A percentile compares a stretch with the other conserved stretches of the same genome.
Conservation (phyloP, 2,329 filamentous ascomycete genomes). For the Knufia fluminis region DNA sequence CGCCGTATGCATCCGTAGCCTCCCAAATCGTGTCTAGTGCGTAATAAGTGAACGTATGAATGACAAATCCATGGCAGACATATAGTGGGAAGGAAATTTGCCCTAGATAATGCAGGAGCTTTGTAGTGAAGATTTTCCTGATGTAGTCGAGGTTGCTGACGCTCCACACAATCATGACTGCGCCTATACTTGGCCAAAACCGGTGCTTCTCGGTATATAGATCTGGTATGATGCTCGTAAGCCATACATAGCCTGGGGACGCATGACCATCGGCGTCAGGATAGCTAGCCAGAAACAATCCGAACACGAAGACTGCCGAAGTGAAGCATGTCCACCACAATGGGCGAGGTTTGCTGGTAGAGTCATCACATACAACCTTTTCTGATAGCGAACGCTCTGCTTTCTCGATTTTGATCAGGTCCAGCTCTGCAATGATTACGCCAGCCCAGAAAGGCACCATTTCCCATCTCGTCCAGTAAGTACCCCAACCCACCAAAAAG, state of each 20-base stretch:
- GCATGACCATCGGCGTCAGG: constrained; percentile 30
- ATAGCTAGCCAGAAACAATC: constrained; percentile 35
- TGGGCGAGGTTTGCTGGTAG: neutral
- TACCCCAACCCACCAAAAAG: constrained; percentile 11
- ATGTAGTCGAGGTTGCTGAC: constrained; percentile 34
- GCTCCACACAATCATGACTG: constrained; percentile 34
- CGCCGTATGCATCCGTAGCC: constrained; percentile 24
- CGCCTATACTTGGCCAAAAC: constrained; percentile 36
- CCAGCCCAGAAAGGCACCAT: constrained; percentile 33
- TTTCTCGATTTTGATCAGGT: constrained; percentile 30
- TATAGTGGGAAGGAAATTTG: constrained; percentile 41
- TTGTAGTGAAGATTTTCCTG: constrained; percentile 34
- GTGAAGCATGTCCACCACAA: constrained; percentile 23
- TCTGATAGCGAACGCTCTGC: constrained; percentile 10
- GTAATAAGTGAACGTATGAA: constrained; percentile 35
- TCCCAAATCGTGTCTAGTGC: constrained; percentile 35
- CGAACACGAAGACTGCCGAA: constrained; percentile 30
- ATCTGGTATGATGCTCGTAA: constrained; percentile 31
- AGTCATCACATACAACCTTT: neutral
- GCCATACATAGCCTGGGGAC: constrained; percentile 35
- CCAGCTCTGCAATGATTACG: constrained; percentile 33
- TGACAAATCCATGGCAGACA: constrained; percentile 37
- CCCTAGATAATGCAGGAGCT: constrained; percentile 37
- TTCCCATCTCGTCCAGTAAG: constrained; percentile 34
- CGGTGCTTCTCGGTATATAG: constrained; percentile 36